phyloP scores from a whole-genome alignment of 78 protist genomes.

The Protostelium mycophagum region DNA sequence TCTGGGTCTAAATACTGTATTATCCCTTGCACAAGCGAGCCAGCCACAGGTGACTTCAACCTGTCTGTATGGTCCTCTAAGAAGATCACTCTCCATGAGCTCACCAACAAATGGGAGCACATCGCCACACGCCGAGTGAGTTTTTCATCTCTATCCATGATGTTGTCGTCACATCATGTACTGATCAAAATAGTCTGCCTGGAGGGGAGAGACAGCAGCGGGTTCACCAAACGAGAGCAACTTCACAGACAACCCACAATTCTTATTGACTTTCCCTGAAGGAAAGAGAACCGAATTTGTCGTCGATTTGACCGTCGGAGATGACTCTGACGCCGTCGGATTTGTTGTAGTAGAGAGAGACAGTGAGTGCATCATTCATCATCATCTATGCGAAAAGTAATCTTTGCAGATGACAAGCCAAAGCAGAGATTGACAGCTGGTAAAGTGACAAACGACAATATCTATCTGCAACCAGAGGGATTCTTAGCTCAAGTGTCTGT shows the following conservation, averaged over 20 bases:
- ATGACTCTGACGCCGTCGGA: neutral
- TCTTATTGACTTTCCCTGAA: neutral
- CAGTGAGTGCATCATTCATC: neutral
- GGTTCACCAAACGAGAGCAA: neutral
- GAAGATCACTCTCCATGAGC: neutral
- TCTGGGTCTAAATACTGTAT: neutral
- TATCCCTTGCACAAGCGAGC: neutral
- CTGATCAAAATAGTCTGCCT: neutral
- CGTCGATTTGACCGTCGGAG: neutral
- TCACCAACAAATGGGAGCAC: neutral
- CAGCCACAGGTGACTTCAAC: neutral
- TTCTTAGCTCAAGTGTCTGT: neutral
- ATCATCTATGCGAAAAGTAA: neutral
- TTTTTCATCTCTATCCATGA: neutral
- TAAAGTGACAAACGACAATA: neutral
- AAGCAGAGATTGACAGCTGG: neutral
- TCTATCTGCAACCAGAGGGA: neutral
- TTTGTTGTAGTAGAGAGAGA: neutral
- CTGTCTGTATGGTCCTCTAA: neutral
- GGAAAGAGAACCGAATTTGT: neutral
- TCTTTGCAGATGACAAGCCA: neutral
- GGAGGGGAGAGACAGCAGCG: neutral
- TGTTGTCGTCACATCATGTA: too few relatives aligned
- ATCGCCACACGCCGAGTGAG: neutral
- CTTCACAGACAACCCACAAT: neutral